A percentile compares a stretch with the other conserved stretches of the same genome.
These are phyloP conservation scores for Claviceps pazoutovae DNA, from an alignment of 2,329 filamentous ascomycete species.

Conservation along the genomic window DNA sequence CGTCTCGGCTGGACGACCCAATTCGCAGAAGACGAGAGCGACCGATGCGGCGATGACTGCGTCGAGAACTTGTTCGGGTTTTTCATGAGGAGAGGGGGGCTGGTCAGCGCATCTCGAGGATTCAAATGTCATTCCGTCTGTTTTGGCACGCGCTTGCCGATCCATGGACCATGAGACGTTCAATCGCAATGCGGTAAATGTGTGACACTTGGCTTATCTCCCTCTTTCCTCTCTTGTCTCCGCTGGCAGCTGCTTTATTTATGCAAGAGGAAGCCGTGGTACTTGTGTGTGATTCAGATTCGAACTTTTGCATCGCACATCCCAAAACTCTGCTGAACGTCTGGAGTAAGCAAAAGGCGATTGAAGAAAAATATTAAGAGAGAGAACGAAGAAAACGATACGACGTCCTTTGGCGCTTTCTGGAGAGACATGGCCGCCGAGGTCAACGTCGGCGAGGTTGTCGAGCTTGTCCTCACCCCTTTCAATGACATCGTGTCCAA, in stretches of 20 bases:
- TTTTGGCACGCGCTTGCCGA: background rate
- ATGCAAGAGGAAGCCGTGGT: background rate
- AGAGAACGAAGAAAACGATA: background rate
- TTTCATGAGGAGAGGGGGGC: background rate
- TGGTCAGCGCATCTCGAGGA: background rate
- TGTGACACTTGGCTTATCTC: background rate
- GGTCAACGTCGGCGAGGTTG: constrained; percentile 23
- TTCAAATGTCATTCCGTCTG: background rate
- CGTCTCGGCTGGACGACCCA: background rate
- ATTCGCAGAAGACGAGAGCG: background rate
- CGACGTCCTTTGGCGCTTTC: background rate
- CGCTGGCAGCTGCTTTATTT: background rate
- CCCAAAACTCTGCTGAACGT: too few relatives aligned
- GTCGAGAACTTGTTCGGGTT: background rate
- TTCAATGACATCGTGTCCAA: constrained; percentile 40
- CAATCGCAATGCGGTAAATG: background rate
- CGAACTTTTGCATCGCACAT: too few relatives aligned
- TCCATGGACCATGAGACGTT: background rate
- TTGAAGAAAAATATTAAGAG: background rate
- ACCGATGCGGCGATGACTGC: background rate
- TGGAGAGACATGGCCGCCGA: background rate
- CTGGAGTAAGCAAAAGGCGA: too few relatives aligned
- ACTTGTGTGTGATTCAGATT: background rate
- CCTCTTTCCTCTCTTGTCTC: background rate
- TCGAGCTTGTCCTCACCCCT: constrained; percentile 32